These are phyloP conservation scores for Leucocoprinus leucothites DNA, from an alignment of 768 basidiomycete species.

Conservation along the genomic window DNA sequence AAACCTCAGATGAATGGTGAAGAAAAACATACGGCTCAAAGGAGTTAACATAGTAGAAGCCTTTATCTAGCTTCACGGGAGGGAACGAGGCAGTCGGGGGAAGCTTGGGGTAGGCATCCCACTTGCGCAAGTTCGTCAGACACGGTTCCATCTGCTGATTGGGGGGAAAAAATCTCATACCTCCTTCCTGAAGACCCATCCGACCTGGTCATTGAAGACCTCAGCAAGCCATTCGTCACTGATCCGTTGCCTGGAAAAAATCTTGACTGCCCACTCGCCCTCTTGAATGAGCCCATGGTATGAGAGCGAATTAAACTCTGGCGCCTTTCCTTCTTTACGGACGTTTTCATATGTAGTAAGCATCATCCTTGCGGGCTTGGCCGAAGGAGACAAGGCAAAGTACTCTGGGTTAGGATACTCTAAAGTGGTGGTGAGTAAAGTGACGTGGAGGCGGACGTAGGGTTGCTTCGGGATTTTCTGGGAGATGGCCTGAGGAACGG, in stretches of 20 bases:
- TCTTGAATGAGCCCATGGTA: conserved; percentile 66
- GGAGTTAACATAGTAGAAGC: conserved; percentile 88
- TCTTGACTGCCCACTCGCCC: conserved; percentile 77
- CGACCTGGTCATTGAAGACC: conserved; percentile 63
- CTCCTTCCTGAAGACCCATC: conserved; percentile 84
- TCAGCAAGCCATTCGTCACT: conserved; percentile 67
- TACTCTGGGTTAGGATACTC: conserved; percentile 58
- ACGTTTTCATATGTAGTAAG: conserved; percentile 71
- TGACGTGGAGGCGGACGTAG: conserved; percentile 86
- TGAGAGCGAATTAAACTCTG: conserved; percentile 85
- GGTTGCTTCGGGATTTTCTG: conserved; percentile 62
- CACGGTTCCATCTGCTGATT: background rate
- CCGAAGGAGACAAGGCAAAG: conserved; percentile 52
- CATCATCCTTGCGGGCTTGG: conserved; percentile 56
- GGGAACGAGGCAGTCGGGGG: conserved; percentile 68
- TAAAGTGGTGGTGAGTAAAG: conserved; percentile 78
- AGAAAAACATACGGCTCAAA: conserved; percentile 76
- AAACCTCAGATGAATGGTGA: conserved; percentile 4
- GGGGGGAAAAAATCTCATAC: conserved; percentile 28
- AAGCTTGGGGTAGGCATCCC: conserved; percentile 78
- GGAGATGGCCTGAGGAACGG: conserved; percentile 44
- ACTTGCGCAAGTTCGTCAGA: conserved; percentile 36
- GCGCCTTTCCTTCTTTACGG: conserved; percentile 50
- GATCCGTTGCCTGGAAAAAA: conserved; percentile 70
- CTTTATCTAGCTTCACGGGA: conserved; percentile 71